Percentiles rank a stretch among this genome's conserved stretches.
phyloP scores from a whole-genome alignment of 2,329 filamentous ascomycete genomes.

The Colletotrichum sp. region DNA sequence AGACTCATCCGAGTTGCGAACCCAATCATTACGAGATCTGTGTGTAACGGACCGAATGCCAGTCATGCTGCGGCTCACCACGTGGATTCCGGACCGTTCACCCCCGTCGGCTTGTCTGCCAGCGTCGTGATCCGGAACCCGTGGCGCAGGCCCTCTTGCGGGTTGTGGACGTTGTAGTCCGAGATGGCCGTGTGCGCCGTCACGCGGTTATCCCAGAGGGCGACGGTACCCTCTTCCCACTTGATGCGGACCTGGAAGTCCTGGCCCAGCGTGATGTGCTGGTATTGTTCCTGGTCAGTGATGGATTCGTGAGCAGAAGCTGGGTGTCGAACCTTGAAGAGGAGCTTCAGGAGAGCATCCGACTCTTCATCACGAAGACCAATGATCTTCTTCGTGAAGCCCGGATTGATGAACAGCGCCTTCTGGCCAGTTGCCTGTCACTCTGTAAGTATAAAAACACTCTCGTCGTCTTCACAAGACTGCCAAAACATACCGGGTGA shows the following conservation, averaged over 20 bases:
- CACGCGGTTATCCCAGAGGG: constrained; percentile 72
- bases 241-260: constrained; percentile 73
- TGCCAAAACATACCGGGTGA: constrained; percentile 60
- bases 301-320: accelerated
- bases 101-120: constrained; percentile 41
- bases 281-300: neutral
- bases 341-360: constrained; percentile 74
- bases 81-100: constrained; percentile 38
- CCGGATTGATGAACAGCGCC: constrained; percentile 31
- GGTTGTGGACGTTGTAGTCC: constrained; percentile 45
- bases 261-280: constrained; percentile 57
- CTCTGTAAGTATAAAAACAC: neutral
- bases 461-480: neutral
- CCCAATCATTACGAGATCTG: neutral
- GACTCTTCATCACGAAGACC: constrained; percentile 88
- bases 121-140: constrained; percentile 45
- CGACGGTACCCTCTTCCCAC: constrained; percentile 69
- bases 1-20: neutral
- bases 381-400: constrained; percentile 76
- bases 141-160: constrained; percentile 43
- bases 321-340: constrained; percentile 50
- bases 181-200: constrained; percentile 48
- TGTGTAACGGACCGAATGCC: neutral
- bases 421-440: constrained; percentile 28
- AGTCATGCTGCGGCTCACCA: constrained; percentile 29